A percentile compares a stretch with the other conserved stretches of the same genome.
Conservation (phyloP, 1,284 basidiomycete genomes). For the Tylopilus orsonianus region DNA sequence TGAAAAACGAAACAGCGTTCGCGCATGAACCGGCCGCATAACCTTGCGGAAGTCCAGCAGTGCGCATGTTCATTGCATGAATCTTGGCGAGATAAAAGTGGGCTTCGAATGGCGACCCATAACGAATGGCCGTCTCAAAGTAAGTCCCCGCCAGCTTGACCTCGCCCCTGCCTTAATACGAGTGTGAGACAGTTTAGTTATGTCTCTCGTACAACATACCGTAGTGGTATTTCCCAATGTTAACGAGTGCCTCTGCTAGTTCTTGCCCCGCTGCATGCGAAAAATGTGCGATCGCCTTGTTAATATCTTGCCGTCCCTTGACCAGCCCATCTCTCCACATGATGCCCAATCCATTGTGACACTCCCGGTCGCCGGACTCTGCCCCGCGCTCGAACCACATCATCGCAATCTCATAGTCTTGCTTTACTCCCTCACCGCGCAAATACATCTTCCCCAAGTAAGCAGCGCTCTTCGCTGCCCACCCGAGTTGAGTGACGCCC, state of each 20-base stretch:
- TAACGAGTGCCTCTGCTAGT: conserved; percentile 87
- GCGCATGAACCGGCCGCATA: conserved; percentile 72
- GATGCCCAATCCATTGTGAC: conserved; percentile 87
- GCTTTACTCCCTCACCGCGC: conserved; percentile 87
- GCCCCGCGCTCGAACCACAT: conserved; percentile 91
- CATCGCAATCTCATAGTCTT: conserved; percentile 76
- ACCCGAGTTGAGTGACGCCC: conserved; percentile 57
- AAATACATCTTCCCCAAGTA: conserved; percentile 93
- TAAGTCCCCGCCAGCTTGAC: conserved; percentile 61
- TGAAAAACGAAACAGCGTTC: conserved; percentile 86
- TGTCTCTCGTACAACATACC: conserved; percentile 44
- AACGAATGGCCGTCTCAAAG: conserved; percentile 81
- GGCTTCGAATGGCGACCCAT: conserved; percentile 88
- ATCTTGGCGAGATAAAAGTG: conserved; percentile 89
- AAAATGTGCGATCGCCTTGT: conserved; percentile 72
- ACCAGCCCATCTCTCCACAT: conserved; percentile 88
- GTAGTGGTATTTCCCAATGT: conserved; percentile 84
- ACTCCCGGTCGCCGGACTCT: conserved; percentile 81
- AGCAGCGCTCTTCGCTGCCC: conserved; percentile 77
- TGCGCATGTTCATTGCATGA: conserved; percentile 57
- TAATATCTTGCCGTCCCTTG: conserved; percentile 63
- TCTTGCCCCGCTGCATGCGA: conserved; percentile 81
- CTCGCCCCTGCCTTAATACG: conserved; percentile 59
- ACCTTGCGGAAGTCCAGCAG: conserved; percentile 41
- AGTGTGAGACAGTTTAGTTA: conserved; percentile 14